phyloP scores from a whole-genome alignment of 768 basidiomycete species.

The button mushroom (Agaricus bisporus) region DNA sequence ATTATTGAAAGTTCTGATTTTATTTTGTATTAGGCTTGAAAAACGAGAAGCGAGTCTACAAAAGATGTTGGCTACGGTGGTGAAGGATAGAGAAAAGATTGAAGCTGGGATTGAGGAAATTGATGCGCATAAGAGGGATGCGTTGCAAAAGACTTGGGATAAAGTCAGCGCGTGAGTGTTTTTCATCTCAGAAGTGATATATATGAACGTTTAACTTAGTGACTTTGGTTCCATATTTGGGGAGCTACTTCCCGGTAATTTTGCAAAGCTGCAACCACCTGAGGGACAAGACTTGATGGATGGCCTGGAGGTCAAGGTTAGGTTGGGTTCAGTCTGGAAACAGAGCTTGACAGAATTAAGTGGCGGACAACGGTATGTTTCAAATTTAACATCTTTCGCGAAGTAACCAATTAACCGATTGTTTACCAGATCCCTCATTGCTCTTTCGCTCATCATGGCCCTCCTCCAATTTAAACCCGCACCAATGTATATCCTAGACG shows the following conservation, averaged over 20 bases:
- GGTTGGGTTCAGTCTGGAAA: conserved; percentile 94
- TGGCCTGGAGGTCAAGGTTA: conserved; percentile 96
- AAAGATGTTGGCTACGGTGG: conserved; percentile 83
- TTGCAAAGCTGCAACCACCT: conserved; percentile 89
- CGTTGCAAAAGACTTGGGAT: conserved; percentile 91
- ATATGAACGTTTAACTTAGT: conserved; percentile 29
- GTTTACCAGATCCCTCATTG: conserved; percentile 79
- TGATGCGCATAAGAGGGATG: conserved; percentile 90
- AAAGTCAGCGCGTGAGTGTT: conserved; percentile 81
- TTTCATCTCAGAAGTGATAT: not conserved
- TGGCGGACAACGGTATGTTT: conserved; percentile 85
- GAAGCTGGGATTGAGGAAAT: conserved; percentile 90
- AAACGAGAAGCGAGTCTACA: conserved; percentile 84
- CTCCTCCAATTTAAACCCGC: conserved; percentile 99
- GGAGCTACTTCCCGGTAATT: conserved; percentile 93
- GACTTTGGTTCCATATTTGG: conserved; percentile 97
- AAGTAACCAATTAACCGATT: not conserved
- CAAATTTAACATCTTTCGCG: not conserved
- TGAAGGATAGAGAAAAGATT: conserved; percentile 93
- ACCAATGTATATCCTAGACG: conserved; percentile 98
- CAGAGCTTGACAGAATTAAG: conserved; percentile 95
- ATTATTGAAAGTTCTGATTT: too few species aligned
- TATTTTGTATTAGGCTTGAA: conserved; percentile 60
- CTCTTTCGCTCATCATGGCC: conserved; percentile 96
- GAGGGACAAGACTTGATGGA: conserved; percentile 92